Evolutionary conservation across 352 stramenopile genomes (phyloP), one percentile per base, ranked within the genome.

Genomic region (Pythium dissotocum): DNA sequence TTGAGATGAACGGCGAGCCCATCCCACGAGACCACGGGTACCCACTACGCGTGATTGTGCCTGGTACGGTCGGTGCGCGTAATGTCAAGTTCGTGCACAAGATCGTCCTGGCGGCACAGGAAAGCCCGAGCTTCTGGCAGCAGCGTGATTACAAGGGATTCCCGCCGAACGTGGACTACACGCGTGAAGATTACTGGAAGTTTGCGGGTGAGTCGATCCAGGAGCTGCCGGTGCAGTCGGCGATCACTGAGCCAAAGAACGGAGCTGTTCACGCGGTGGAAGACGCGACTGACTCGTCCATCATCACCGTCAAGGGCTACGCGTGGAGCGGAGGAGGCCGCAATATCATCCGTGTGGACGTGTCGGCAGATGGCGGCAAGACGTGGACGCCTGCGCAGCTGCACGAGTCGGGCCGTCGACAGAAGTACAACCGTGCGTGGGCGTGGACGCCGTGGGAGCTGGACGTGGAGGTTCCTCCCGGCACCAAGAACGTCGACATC

Each of bases 21-120:
- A 91, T 97, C 53, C 91, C 93, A 10, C 83, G 93, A 2, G 97
- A 99, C 76, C 98, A 99, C 71, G 97, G 98, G 8, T 99, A 91
- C 73, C 98, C 98, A 13, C 63, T 99, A 28, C 92, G 98, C 21
- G 80, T 97, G 24, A 97, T 99, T 49, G 94, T 99, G 8, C 98
- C 98, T 6, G 98, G 98, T 3, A 94, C 84, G 32, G 91, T 98
- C 12, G 97, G 93, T 9, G 96, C 97, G 28, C 88, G 98, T 6
- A 98, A 98, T 70, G 96, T 99, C 48, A 99, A 99, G 75, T 99
- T 97, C 82, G 67, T 99, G 7, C 85, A 94, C 30, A 95, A 94
- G 57, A 97, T 99, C 54, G 73, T 93, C 5, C 75, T 95, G 14
- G 73, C 82, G 6, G 77, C 85, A 13, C 76, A 90, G 2, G 93